A percentile compares a stretch with the other conserved stretches of the same genome.
Conservation (phyloP, 1,284 basidiomycete species). For the Trichosporon coremiiforme region DNA sequence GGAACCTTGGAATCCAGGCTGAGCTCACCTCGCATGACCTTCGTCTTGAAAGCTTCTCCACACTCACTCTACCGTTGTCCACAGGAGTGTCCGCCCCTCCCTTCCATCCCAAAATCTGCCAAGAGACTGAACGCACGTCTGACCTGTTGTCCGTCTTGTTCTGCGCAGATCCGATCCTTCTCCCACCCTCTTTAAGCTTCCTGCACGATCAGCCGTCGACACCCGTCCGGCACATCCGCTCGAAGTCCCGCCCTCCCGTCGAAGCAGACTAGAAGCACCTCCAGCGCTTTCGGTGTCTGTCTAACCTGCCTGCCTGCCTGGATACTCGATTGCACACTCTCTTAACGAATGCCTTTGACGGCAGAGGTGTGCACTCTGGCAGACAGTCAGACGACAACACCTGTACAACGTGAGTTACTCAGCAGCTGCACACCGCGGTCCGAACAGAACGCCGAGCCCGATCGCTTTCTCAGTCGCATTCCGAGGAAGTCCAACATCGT, state of each 20-base stretch:
- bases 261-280: slow-evolving; percentile 13
- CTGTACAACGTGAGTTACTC: slow-evolving; percentile 31
- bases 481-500: not conserved
- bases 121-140: not conserved
- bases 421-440: not conserved
- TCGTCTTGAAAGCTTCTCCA: not conserved
- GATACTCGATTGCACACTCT: slow-evolving; percentile 13
- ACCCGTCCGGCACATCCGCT: not conserved
- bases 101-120: not conserved
- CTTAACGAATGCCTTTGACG: slow-evolving; percentile 31
- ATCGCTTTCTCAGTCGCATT: not conserved
- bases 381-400: slow-evolving; percentile 33
- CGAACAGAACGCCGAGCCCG: not conserved
- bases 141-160: not conserved
- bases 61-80: not conserved
- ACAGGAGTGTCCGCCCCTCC: not conserved
- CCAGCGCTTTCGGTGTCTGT: slow-evolving; percentile 4
- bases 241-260: not conserved
- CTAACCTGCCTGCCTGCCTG: slow-evolving; percentile 14
- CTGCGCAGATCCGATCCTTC: not conserved
- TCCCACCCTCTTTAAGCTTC: not conserved
- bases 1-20: not conserved
- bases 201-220: not conserved
- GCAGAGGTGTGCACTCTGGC: slow-evolving; percentile 28
- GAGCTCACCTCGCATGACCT: not conserved